Evolutionary conservation across 2,329 filamentous ascomycete genomes (phyloP).

Genomic region (Hymenoscyphus infarciens): DNA sequence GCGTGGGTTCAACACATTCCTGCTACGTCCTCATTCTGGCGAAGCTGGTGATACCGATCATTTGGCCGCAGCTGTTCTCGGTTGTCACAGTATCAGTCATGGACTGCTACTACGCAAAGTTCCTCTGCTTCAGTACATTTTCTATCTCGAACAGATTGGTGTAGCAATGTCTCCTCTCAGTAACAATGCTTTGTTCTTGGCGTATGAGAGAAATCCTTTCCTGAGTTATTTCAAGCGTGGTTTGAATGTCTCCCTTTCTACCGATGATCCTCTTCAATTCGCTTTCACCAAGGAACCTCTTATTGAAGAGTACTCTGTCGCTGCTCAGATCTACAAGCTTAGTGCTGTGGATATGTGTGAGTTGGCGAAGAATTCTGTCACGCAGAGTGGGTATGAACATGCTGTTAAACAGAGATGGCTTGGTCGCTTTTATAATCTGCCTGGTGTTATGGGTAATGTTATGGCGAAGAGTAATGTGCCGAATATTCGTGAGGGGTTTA

Average conservation of each 20-base stretch:
- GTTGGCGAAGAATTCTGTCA: slow-evolving; percentile 90
- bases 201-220: slow-evolving; percentile 96
- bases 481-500: slow-evolving; percentile 84
- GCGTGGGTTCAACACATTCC: slow-evolving; percentile 92
- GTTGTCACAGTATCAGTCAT: slow-evolving; percentile 96
- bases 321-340: slow-evolving; percentile 97
- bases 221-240: slow-evolving; percentile 93
- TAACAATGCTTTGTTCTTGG: slow-evolving; percentile 94
- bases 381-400: slow-evolving; percentile 90
- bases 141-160: slow-evolving; percentile 96
- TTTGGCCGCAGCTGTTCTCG: slow-evolving; percentile 83
- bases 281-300: slow-evolving; percentile 97
- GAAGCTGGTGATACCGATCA: slow-evolving; percentile 97
- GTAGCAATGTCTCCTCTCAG: slow-evolving; percentile 99
- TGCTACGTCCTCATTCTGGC: slow-evolving; percentile 89
- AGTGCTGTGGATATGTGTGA: slow-evolving; percentile 98
- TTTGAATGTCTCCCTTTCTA: slow-evolving; percentile 92
- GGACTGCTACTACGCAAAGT: slow-evolving; percentile 91
- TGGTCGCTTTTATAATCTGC: slow-evolving; percentile 70
- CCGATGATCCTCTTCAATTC: slow-evolving; percentile 95
- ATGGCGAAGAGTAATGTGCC: slow-evolving; percentile 97
- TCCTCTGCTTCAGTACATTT: slow-evolving; percentile 90
- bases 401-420: slow-evolving; percentile 90
- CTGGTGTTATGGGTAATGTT: slow-evolving; percentile 80
- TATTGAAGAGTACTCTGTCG: slow-evolving; percentile 97